Conservation (phyloP, 805 yeast genomes). For the Lipomyces orientalis region DNA sequence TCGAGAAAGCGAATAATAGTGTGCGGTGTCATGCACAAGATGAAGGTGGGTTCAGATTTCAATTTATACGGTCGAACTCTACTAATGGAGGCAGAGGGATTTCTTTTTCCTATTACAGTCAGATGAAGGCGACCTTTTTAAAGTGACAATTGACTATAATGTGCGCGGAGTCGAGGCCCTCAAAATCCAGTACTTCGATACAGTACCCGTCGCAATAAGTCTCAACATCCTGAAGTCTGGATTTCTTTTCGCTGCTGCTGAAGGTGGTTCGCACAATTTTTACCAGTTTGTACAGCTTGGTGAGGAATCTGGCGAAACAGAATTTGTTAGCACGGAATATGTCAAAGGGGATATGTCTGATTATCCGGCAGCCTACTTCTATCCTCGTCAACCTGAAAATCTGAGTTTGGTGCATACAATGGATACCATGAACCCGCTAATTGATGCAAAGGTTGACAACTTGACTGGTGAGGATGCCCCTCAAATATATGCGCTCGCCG, state of each 20-base stretch:
- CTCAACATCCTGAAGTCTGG: constrained; percentile 76
- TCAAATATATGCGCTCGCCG: constrained; percentile 52
- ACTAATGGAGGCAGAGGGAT: constrained; percentile 40
- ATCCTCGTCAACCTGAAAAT: constrained; percentile 52
- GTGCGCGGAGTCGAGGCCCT: constrained; percentile 51
- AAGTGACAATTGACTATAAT: constrained; percentile 59
- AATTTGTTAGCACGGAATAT: constrained; percentile 45
- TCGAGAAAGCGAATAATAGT: constrained; percentile 50
- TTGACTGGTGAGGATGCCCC: constrained; percentile 48
- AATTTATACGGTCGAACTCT: background rate
- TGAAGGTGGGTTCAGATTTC: constrained; percentile 49
- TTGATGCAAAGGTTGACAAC: constrained; percentile 49
- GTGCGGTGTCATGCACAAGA: constrained; percentile 66
- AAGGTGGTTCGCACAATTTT: constrained; percentile 65
- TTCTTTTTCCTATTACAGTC: constrained; percentile 77
- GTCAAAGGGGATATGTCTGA: constrained; percentile 47
- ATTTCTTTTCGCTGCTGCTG: constrained; percentile 69
- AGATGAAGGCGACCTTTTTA: constrained; percentile 75
- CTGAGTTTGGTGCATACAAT: constrained; percentile 61
- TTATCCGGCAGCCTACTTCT: constrained; percentile 41
- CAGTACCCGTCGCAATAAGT: constrained; percentile 64
- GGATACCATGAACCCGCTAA: constrained; percentile 59
- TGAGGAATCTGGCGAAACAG: constrained; percentile 54
- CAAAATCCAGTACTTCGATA: constrained; percentile 73
- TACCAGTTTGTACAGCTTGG: constrained; percentile 83